phyloP scores from a whole-genome alignment of 805 yeast genomes.

The Candida boleticola region DNA sequence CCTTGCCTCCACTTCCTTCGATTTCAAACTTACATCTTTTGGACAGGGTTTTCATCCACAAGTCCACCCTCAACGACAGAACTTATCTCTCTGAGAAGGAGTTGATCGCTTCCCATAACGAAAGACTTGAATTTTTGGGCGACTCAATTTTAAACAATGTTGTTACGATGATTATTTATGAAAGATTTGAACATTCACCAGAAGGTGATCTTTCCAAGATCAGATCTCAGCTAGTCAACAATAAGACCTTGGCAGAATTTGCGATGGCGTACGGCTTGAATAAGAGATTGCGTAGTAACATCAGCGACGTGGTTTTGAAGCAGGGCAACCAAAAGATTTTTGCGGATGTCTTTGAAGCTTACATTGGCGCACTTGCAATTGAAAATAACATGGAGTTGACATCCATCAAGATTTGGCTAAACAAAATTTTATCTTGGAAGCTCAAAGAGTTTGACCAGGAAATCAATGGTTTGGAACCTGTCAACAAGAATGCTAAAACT shows the following conservation, averaged over 20 bases:
- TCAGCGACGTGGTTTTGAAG: constrained; percentile 42
- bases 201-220: constrained; percentile 81
- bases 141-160: constrained; percentile 77
- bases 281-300: constrained; percentile 49
- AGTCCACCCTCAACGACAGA: constrained; percentile 63
- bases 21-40: constrained; percentile 58
- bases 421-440: constrained; percentile 48
- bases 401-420: constrained; percentile 57
- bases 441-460: constrained; percentile 30
- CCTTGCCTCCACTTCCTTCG: constrained; percentile 66
- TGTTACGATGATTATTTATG: constrained; percentile 67
- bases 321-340: constrained; percentile 64
- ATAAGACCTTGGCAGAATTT: constrained; percentile 69
- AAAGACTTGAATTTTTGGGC: constrained; percentile 86
- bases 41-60: constrained; percentile 78
- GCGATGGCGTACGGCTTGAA: constrained; percentile 67
- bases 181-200: constrained; percentile 61
- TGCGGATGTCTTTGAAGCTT: constrained; percentile 94
- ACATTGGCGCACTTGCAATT: constrained; percentile 76
- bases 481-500: constrained; percentile 70
- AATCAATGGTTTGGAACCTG: constrained; percentile 31
- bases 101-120: constrained; percentile 66
- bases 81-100: constrained; percentile 56
- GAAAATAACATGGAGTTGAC: constrained; percentile 52
- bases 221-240: constrained; percentile 70